Conservation (phyloP, 2,329 filamentous ascomycete species). For the Hortaea sp. region DNA sequence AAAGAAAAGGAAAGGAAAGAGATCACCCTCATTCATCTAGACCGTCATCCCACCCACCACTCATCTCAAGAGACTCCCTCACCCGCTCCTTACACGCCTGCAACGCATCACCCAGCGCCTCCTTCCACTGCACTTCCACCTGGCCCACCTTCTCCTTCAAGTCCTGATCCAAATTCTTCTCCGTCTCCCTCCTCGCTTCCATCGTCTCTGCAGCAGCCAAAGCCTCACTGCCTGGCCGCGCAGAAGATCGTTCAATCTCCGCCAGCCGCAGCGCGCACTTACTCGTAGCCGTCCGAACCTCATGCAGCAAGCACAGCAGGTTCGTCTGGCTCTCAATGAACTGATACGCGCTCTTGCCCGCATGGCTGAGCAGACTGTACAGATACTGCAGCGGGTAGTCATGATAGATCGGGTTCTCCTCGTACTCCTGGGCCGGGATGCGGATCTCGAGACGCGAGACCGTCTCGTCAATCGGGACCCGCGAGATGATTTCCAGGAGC, state of each 20-base stretch:
- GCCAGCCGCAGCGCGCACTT: slow-evolving; percentile 57
- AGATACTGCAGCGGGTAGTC: slow-evolving; percentile 83
- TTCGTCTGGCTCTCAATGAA: slow-evolving; percentile 95
- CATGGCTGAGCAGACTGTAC: slow-evolving; percentile 72
- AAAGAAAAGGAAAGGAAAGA: background rate
- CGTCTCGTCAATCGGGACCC: slow-evolving; percentile 53
- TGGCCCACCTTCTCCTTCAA: slow-evolving; percentile 87
- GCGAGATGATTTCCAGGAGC: slow-evolving; percentile 66
- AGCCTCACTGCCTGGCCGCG: slow-evolving; percentile 3
- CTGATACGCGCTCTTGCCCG: slow-evolving; percentile 87
- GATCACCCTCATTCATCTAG: slow-evolving; percentile 16
- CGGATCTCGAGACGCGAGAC: slow-evolving; percentile 55
- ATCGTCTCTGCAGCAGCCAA: slow-evolving; percentile 24
- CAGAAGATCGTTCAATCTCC: slow-evolving; percentile 49
- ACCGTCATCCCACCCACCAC: slow-evolving; percentile 79
- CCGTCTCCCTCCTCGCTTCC: slow-evolving; percentile 52
- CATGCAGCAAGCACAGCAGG: slow-evolving; percentile 77
- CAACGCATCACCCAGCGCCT: slow-evolving; percentile 72
- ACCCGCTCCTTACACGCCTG: slow-evolving; percentile 64
- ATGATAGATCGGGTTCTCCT: slow-evolving; percentile 76
- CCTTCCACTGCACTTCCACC: slow-evolving; percentile 84
- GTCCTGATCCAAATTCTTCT: slow-evolving; percentile 64
- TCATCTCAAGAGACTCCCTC: slow-evolving; percentile 59
- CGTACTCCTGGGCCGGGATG: slow-evolving; percentile 68
- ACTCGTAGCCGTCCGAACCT: slow-evolving; percentile 73